Evolutionary conservation across 768 basidiomycete genomes (phyloP).

Genomic region (Panaeolus papilionaceus): DNA sequence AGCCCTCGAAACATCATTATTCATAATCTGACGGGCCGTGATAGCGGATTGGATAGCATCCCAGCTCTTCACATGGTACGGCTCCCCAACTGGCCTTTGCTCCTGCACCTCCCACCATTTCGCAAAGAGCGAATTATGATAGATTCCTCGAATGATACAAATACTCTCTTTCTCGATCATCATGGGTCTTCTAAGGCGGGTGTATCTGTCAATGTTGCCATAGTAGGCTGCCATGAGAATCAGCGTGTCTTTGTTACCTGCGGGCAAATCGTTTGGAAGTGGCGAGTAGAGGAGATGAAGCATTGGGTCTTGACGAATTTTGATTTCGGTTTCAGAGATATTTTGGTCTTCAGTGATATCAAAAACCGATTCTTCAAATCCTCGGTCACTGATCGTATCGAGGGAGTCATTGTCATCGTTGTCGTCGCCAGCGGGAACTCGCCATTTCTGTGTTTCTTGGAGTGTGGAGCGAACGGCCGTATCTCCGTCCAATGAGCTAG

Average conservation of each 20-base stretch:
- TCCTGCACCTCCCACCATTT: neutral
- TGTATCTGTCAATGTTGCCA: slow-evolving; percentile 3
- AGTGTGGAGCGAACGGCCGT: neutral
- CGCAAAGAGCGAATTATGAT: slow-evolving; percentile 1
- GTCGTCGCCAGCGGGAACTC: slow-evolving; percentile 1
- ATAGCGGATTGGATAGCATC: neutral
- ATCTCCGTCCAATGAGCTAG: slow-evolving; percentile 1
- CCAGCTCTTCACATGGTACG: slow-evolving; percentile 1
- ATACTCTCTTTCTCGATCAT: slow-evolving; percentile 1
- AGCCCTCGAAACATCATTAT: neutral
- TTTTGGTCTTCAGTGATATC: slow-evolving; percentile 2
- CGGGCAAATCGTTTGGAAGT: neutral
- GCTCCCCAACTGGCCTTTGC: slow-evolving; percentile 2
- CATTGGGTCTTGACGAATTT: neutral
- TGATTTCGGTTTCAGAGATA: slow-evolving; percentile 3
- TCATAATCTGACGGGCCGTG: neutral
- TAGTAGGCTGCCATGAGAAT: slow-evolving; percentile 3
- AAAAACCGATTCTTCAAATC: slow-evolving; percentile 4
- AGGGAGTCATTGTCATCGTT: slow-evolving; percentile 1
- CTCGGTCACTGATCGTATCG: neutral
- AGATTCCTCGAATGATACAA: slow-evolving; percentile 1
- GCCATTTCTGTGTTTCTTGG: neutral
- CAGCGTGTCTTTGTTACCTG: slow-evolving; percentile 1
- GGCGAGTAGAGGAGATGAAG: slow-evolving; percentile 2
- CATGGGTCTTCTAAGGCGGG: neutral